Evolutionary conservation across 345 rosid genomes (phyloP).

Genomic region (Hibiscus mutabilis): DNA sequence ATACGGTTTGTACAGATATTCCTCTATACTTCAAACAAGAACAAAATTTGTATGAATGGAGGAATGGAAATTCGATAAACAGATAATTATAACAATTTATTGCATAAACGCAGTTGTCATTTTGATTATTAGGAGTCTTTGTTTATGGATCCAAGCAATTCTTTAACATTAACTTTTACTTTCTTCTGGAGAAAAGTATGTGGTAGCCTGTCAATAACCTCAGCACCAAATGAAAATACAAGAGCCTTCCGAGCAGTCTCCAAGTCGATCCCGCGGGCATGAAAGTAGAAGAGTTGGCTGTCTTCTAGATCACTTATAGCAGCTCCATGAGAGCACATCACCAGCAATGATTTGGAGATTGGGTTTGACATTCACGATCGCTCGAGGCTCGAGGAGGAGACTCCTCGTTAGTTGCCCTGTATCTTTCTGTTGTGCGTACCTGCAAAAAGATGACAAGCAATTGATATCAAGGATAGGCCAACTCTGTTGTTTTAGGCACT

Average conservation of each 20-base stretch:
- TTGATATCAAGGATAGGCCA: no score
- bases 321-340: conserved; percentile 96
- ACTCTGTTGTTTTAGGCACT: background rate
- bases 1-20: no score
- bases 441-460: conserved; percentile 16
- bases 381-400: conserved; percentile 82
- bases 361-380: conserved; percentile 82
- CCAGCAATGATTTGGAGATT: conserved; percentile 77
- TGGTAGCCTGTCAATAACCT: conserved; percentile 57
- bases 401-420: conserved; percentile 86
- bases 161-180: conserved; percentile 49
- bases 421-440: conserved; percentile 84
- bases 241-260: conserved; percentile 70
- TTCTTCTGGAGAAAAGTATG: conserved; percentile 35
- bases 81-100: background rate
- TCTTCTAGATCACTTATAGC: conserved; percentile 90
- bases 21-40: background rate
- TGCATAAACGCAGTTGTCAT: no score
- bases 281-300: conserved; percentile 81
- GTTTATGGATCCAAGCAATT: conserved; percentile 35
- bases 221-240: conserved; percentile 73
- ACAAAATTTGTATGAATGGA: background rate
- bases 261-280: conserved; percentile 68
- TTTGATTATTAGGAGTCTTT: background rate
- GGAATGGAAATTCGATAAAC: background rate